Percentiles rank a stretch among this genome's conserved stretches.
phyloP scores from a whole-genome alignment of 2,329 filamentous ascomycete species.

The Beauveria australis region DNA sequence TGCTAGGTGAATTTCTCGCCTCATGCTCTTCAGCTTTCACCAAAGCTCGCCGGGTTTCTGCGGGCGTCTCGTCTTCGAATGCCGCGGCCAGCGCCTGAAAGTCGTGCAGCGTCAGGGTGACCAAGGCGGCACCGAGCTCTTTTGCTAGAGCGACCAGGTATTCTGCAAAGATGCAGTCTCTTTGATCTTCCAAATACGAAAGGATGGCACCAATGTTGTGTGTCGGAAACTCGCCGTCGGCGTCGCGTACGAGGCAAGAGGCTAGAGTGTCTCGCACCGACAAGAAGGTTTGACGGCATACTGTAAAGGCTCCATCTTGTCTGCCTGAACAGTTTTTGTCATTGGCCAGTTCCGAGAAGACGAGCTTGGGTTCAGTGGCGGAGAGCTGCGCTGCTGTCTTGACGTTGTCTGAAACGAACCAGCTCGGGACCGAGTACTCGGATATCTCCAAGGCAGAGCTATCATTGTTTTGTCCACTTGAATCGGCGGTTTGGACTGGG shows the following conservation, averaged over 20 bases:
- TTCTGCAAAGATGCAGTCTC: neutral
- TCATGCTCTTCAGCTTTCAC: neutral
- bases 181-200: neutral
- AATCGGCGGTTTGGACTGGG: neutral
- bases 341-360: neutral
- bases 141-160: neutral
- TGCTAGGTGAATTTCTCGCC: no score
- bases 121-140: neutral
- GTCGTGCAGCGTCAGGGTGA: neutral
- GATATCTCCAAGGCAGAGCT: neutral
- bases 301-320: neutral
- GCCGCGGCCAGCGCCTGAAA: neutral
- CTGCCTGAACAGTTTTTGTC: no score
- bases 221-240: neutral
- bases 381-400: neutral
- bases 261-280: neutral
- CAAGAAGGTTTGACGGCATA: neutral
- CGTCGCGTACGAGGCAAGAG: neutral
- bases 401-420: neutral
- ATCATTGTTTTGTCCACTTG: neutral
- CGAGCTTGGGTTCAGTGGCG: neutral
- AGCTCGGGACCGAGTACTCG: neutral
- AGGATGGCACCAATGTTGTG: neutral
- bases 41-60: neutral
- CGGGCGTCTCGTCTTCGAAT: neutral